Evolutionary conservation across 176 grass and related monocot species (phyloP).

Genomic region (Oryza meyeriana): DNA sequence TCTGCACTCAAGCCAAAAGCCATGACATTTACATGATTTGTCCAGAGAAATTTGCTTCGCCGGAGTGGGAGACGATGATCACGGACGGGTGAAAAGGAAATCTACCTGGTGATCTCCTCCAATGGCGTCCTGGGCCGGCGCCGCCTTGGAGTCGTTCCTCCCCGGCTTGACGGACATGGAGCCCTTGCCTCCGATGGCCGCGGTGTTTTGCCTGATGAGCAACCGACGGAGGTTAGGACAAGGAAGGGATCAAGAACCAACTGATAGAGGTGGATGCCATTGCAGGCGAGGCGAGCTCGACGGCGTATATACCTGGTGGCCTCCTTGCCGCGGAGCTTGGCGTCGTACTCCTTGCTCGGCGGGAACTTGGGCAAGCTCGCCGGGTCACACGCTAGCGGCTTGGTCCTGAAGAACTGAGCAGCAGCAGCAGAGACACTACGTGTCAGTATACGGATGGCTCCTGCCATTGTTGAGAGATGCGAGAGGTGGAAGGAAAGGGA

Average conservation of each 20-base stretch:
- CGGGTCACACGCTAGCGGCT: slow-evolving; percentile 61
- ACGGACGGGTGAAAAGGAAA: neutral
- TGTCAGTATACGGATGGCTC: neutral
- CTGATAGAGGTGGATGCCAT: neutral
- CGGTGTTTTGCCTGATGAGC: slow-evolving; percentile 47
- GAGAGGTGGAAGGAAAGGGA: no score
- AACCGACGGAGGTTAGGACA: neutral
- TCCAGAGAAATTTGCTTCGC: neutral
- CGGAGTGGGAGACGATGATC: neutral
- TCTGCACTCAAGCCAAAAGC: slow-evolving; percentile 5
- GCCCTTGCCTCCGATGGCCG: slow-evolving; percentile 42
- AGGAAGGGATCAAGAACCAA: neutral
- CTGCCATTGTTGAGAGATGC: no score
- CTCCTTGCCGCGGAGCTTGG: slow-evolving; percentile 58
- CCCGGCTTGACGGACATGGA: slow-evolving; percentile 54
- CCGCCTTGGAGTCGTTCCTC: slow-evolving; percentile 49
- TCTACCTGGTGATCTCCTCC: slow-evolving; percentile 48
- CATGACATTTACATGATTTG: no score
- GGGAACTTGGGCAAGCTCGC: slow-evolving; percentile 70
- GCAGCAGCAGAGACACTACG: neutral
- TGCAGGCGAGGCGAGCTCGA: neutral
- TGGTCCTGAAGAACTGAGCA: slow-evolving; percentile 56
- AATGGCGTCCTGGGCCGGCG: slow-evolving; percentile 32
- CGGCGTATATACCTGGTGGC: slow-evolving; percentile 30
- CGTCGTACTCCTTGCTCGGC: slow-evolving; percentile 76